Conservation (phyloP, 2,329 filamentous ascomycete genomes). For the Albophoma yamanashiensis region DNA sequence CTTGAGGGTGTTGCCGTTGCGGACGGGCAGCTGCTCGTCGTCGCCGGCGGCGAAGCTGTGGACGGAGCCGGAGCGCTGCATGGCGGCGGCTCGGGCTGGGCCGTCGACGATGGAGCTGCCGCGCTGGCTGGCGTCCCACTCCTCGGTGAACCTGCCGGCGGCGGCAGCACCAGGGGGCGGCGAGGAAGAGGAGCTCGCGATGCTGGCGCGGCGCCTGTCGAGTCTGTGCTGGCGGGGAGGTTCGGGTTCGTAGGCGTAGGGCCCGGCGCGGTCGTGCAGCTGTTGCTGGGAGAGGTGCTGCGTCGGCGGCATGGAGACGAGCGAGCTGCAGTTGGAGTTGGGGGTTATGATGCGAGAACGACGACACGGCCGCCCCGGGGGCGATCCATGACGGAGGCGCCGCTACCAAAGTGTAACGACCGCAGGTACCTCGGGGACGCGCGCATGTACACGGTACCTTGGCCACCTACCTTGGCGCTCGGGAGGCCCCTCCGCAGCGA, state of each 20-base stretch:
- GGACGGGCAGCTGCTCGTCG: conserved; percentile 28
- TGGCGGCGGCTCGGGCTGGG: no score
- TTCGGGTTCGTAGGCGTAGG: conserved; percentile 1
- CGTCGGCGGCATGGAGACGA: conserved; percentile 4
- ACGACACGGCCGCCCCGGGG: conserved; percentile 10
- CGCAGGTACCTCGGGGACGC: neutral
- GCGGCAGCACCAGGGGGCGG: neutral
- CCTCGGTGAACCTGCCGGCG: conserved; percentile 51
- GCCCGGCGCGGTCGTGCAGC: conserved; percentile 2
- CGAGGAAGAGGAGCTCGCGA: conserved; percentile 8
- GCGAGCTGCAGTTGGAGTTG: conserved; percentile 7
- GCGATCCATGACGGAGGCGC: conserved; percentile 20
- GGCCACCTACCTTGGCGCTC: neutral
- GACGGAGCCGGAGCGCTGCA: conserved; percentile 53
- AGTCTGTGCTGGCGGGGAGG: conserved; percentile 1
- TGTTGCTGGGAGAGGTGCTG: conserved; percentile 1
- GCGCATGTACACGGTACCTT: neutral
- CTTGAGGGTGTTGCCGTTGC: conserved; percentile 64
- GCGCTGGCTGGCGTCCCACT: conserved; percentile 60
- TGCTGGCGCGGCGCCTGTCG: no score
- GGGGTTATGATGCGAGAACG: conserved; percentile 11
- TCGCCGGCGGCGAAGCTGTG: conserved; percentile 41
- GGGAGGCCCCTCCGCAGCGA: no score
- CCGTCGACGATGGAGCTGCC: conserved; percentile 53
- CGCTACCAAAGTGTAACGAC: conserved; percentile 3